Evolutionary conservation across 768 basidiomycete genomes (phyloP), one percentile per base, ranked within the genome.

Genomic region (Phanerochaete sordida): DNA sequence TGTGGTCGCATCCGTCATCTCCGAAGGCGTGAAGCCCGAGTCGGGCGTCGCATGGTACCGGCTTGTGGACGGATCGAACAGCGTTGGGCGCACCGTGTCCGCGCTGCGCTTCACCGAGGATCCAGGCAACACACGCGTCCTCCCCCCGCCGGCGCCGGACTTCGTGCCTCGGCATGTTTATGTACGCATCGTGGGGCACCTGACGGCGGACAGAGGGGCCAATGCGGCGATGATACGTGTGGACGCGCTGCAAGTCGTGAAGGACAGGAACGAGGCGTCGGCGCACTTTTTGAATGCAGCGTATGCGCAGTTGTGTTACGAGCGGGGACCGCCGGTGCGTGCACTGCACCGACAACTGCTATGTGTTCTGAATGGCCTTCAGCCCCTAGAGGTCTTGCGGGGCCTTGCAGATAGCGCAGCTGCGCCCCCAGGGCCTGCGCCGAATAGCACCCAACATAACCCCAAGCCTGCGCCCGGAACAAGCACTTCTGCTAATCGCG

Each of bases 231-330:
- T 26, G 23, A 54, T 39, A 24, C 8, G 35, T 5, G 48, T 55
- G 21, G 48, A 60, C 30, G 53, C 44, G 15, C 21, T 69, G 58
- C 73, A 58, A 74, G 74, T 65, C 70, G 71, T 84, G 46, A 68
- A 65, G 0, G 81, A 85, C 63, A 66, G 68, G 50, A 77, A 82
- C 68, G 82, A 83, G 63, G 65, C 80, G 21, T 77, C 72, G 61
- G 77, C 76, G 63, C 82, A 84, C 66, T 56, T 78, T 24, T 63
- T 81, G 59, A 77, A 83, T 59, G 70, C 72, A 12, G 70, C 82
- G 26, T 74, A 72, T 33, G 76, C 78, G 21, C 74, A 70, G 48
- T 57, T 80, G 49, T 65, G 59, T 7, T 65, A 72, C 33, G 65
- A 75, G 50, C 59, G 68, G 26, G 75, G 74, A 27, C 62, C 72